These are phyloP conservation scores for Bocquillonia castaneifolia DNA, from an alignment of 441 rosid genomes.

Conservation along the genomic window DNA sequence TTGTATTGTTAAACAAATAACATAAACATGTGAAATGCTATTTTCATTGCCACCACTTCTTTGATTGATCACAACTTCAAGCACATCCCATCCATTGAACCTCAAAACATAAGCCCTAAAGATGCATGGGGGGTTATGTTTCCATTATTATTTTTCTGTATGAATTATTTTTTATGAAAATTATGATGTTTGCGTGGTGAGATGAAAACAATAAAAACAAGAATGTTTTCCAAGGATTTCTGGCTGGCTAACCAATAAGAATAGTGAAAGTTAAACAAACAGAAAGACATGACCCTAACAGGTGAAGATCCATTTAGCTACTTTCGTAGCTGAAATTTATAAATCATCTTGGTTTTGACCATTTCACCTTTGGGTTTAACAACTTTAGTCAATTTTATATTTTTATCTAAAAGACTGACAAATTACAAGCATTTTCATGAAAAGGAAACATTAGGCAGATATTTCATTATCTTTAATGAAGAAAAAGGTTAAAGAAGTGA, in stretches of 20 bases:
- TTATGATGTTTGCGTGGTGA: background rate
- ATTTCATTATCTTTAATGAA: conserved; percentile 15
- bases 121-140: background rate
- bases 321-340: background rate
- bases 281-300: background rate
- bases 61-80: background rate
- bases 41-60: background rate
- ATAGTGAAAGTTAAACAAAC: background rate
- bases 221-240: background rate
- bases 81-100: background rate
- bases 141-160: background rate
- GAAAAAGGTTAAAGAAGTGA: conserved; percentile 9
- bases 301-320: too few species aligned
- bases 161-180: background rate
- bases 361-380: background rate
- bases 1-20: background rate
- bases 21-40: background rate
- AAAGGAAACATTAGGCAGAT: conserved; percentile 7
- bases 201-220: background rate
- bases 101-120: background rate
- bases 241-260: background rate
- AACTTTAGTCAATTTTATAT: background rate
- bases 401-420: conserved; percentile 6
- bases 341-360: background rate
- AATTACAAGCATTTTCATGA: conserved; percentile 4